A percentile compares a stretch with the other conserved stretches of the same genome.
Evolutionary conservation across 768 basidiomycete species (phyloP).

Genomic region (Tylopilus rubrobrunneus): DNA sequence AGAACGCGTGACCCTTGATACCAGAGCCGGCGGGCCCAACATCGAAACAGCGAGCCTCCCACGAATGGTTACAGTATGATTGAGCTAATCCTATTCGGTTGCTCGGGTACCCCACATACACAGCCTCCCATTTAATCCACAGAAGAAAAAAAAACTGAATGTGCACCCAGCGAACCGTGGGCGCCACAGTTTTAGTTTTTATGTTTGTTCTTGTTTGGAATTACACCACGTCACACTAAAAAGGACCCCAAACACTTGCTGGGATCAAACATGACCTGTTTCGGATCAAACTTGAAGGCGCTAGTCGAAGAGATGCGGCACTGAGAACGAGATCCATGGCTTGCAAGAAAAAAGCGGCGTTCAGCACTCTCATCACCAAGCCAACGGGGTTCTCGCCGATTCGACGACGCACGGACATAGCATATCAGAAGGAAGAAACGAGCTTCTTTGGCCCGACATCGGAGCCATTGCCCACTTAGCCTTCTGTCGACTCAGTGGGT

Average conservation of each 20-base stretch:
- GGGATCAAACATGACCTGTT: not conserved
- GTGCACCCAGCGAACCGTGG: not conserved
- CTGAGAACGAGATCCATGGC: not conserved
- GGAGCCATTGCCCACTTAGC: not conserved
- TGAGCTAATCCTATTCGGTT: too few relatives aligned
- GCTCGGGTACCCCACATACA: not conserved
- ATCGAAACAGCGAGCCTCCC: too few relatives aligned
- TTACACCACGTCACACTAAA: not conserved
- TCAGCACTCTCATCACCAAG: not conserved
- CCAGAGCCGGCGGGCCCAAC: too few relatives aligned
- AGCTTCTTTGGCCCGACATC: not conserved
- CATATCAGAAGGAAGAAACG: not conserved
- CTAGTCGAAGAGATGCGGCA: not conserved
- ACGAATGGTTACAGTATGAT: not conserved
- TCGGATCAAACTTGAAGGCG: not conserved
- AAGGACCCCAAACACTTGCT: slow-evolving; percentile 1
- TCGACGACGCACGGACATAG: not conserved
- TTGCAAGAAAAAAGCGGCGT: not conserved
- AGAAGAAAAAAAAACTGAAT: not conserved
- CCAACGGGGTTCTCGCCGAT: slow-evolving; percentile 7
- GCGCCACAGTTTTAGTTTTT: not conserved
- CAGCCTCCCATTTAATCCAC: not conserved
- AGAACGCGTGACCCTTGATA: not conserved
- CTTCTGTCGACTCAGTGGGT: not conserved
- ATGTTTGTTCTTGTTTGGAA: slow-evolving; percentile 7